Conservation (phyloP, 257 asterid genomes). For the Parsonsia alboflavescens region DNA sequence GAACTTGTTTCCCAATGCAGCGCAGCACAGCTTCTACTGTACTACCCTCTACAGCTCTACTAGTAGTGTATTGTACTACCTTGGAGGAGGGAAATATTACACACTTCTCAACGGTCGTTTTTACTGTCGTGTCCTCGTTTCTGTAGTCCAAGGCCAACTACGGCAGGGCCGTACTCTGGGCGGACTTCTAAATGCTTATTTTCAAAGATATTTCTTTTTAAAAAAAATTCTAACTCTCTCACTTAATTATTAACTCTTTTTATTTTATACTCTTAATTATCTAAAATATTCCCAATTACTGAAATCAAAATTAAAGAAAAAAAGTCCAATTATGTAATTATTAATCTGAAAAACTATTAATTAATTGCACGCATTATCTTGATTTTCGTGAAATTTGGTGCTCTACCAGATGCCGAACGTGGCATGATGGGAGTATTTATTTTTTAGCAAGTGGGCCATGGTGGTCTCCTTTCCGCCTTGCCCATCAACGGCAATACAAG, state of each 20-base stretch:
- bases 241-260: too few relatives aligned
- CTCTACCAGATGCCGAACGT: neutral
- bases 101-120: constrained; percentile 42
- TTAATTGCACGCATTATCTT: neutral
- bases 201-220: too few relatives aligned
- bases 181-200: too few relatives aligned
- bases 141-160: constrained; percentile 22
- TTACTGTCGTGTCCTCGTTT: neutral
- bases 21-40: neutral
- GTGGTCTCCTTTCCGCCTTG: neutral
- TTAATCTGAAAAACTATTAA: too few relatives aligned
- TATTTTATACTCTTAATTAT: too few relatives aligned
- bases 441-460: neutral
- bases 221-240: too few relatives aligned
- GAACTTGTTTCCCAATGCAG: neutral
- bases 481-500: neutral
- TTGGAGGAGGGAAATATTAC: neutral
- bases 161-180: too few relatives aligned
- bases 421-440: neutral
- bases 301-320: too few relatives aligned
- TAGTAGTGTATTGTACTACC: neutral
- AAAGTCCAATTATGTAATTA: too few relatives aligned
- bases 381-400: neutral
- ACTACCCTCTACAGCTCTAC: neutral
- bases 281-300: too few relatives aligned